These are phyloP conservation scores for Raphanus raphanistrum DNA, from an alignment of 345 rosid genomes.

Conservation along the genomic window DNA sequence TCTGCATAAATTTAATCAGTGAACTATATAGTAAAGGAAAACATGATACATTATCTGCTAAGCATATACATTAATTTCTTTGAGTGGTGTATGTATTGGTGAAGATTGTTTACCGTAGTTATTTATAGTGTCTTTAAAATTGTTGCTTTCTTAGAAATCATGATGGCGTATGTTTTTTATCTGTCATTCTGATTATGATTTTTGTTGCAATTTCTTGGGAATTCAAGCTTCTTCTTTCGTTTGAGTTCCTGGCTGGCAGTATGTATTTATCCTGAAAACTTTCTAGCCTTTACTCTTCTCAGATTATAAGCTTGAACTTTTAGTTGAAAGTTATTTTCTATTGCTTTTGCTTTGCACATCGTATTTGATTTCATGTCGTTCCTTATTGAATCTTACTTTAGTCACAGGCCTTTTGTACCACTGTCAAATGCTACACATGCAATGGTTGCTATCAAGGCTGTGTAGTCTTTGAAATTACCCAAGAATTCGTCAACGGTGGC, in stretches of 20 bases:
- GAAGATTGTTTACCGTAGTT: not conserved
- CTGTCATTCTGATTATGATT: slow-evolving; percentile 6
- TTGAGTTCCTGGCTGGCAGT: slow-evolving; percentile 24
- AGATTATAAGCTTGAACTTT: slow-evolving; percentile 3
- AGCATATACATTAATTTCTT: not conserved
- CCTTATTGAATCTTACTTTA: slow-evolving; percentile 17
- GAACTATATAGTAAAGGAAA: slow-evolving; percentile 5
- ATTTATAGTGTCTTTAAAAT: slow-evolving; percentile 6
- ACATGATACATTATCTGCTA: slow-evolving; percentile 9
- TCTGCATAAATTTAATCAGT: slow-evolving; percentile 19
- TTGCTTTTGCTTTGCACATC: slow-evolving; percentile 14
- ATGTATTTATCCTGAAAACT: slow-evolving; percentile 12
- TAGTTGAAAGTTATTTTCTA: slow-evolving; percentile 19
- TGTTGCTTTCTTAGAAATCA: slow-evolving; percentile 14
- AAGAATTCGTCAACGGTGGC: slow-evolving; percentile 28
- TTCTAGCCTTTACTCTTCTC: slow-evolving; percentile 3
- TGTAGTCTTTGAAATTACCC: slow-evolving; percentile 21
- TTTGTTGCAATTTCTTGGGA: slow-evolving; percentile 3
- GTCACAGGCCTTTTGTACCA: slow-evolving; percentile 36
- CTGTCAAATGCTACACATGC: slow-evolving; percentile 31
- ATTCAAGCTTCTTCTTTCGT: slow-evolving; percentile 9
- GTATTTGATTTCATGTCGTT: slow-evolving; percentile 14
- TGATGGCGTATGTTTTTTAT: slow-evolving; percentile 10
- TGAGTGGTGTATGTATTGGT: slow-evolving; percentile 12
- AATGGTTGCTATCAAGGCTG: slow-evolving; percentile 29